Percentiles rank a stretch among this genome's conserved stretches.
Conservation (phyloP, 2,329 filamentous ascomycete genomes). For the Botrytis paeoniae region DNA sequence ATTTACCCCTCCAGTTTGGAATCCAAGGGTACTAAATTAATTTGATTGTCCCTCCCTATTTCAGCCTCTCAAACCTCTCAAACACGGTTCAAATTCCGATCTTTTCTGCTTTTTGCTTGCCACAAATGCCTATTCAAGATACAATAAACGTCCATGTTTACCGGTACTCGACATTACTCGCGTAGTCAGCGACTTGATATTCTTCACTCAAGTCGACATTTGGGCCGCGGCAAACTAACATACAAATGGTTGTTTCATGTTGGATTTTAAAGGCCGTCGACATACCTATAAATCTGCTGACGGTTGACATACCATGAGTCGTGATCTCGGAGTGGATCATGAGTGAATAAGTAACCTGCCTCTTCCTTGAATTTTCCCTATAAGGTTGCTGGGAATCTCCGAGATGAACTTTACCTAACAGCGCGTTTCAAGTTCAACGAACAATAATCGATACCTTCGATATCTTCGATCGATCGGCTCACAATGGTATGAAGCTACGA, state of each 20-base stretch:
- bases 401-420: not conserved
- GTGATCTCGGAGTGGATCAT: not conserved
- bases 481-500: not conserved
- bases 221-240: not conserved
- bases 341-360: not conserved
- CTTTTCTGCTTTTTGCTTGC: not conserved
- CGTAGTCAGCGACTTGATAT: not conserved
- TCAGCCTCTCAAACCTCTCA: not conserved
- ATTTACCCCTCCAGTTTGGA: not conserved
- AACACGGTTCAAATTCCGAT: conserved; percentile 2
- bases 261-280: not conserved
- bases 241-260: not conserved
- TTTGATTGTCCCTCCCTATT: not conserved
- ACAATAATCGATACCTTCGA: not conserved
- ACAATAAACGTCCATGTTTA: not conserved
- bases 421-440: not conserved
- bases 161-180: not conserved
- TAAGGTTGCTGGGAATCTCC: conserved; percentile 7
- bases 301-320: not conserved
- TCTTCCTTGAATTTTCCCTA: not conserved
- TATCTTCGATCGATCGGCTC: not conserved
- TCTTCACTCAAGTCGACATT: not conserved
- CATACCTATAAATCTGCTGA: not conserved
- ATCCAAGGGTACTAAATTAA: not conserved
- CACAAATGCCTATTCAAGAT: not conserved